Conservation (phyloP, 306 rosid genomes). For the Betula pendula region DNA sequence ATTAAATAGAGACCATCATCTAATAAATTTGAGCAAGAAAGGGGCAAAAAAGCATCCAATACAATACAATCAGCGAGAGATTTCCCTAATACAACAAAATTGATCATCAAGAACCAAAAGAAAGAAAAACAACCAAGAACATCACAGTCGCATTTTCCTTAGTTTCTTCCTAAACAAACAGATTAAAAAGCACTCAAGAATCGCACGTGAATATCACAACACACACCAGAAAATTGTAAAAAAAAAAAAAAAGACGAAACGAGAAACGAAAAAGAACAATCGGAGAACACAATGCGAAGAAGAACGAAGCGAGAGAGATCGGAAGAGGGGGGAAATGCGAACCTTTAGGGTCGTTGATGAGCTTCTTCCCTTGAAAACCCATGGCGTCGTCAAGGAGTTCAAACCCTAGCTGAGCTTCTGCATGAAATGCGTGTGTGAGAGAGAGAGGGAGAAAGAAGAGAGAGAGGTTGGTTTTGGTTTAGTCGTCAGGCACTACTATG, state of each 20-base stretch:
- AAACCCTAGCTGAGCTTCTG: constrained; percentile 59
- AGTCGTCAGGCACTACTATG: constrained; percentile 34
- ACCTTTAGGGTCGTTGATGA: constrained; percentile 84
- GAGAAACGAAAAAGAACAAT: not conserved
- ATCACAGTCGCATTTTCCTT: not conserved
- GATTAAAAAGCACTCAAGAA: not conserved
- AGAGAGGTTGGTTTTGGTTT: constrained; percentile 33
- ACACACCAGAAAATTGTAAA: not conserved
- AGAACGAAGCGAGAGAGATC: not conserved
- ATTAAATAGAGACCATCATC: not conserved
- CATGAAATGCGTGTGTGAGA: constrained; percentile 39
- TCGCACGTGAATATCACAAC: constrained; percentile 8
- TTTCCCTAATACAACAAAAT: not conserved
- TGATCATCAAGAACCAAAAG: not conserved
- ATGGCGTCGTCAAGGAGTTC: constrained; percentile 42
- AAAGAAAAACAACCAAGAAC: not conserved
- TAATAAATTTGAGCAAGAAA: not conserved
- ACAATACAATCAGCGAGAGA: not conserved
- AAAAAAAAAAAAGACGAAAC: not conserved
- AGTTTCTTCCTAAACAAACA: not conserved
- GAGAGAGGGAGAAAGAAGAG: constrained; percentile 10
- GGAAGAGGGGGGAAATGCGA: constrained; percentile 16
- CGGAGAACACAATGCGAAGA: not conserved
- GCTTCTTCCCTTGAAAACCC: constrained; percentile 78
- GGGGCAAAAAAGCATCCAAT: not conserved